phyloP scores from a whole-genome alignment of 2,329 filamentous ascomycete species.

The Sordariomycetes sp. region DNA sequence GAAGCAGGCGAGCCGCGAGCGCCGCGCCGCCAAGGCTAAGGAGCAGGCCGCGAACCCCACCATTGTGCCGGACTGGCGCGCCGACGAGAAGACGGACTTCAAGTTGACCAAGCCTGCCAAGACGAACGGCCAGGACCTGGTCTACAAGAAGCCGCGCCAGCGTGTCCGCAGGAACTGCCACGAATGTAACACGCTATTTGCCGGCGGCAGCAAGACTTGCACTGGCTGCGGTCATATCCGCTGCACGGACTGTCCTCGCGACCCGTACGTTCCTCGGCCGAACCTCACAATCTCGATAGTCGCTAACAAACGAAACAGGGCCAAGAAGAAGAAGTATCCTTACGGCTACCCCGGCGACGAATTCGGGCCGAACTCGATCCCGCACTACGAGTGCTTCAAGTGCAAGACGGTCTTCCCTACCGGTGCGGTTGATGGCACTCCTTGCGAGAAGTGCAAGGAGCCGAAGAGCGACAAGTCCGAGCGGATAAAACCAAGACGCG shows the following conservation, averaged over 20 bases:
- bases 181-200: conserved; percentile 53
- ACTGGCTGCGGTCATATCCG: conserved; percentile 55
- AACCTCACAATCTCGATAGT: conserved; percentile 4
- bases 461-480: conserved; percentile 45
- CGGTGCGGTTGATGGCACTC: conserved; percentile 32
- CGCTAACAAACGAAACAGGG: conserved; percentile 21
- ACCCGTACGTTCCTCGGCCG: conserved; percentile 48
- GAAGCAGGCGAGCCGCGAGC: conserved; percentile 36
- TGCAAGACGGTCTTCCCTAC: conserved; percentile 46
- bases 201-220: conserved; percentile 47
- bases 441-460: conserved; percentile 48
- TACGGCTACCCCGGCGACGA: conserved; percentile 57
- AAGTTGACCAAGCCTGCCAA: conserved; percentile 51
- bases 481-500: conserved; percentile 43
- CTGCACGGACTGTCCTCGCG: conserved; percentile 69
- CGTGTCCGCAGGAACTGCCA: conserved; percentile 67
- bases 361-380: conserved; percentile 35
- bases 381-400: conserved; percentile 45
- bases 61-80: conserved; percentile 17
- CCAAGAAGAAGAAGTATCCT: conserved; percentile 57
- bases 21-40: conserved; percentile 33
- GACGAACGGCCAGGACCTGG: conserved; percentile 55
- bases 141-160: conserved; percentile 59
- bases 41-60: conserved; percentile 43
- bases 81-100: conserved; percentile 35